These are phyloP conservation scores for Phlebiopsis flavidoalba DNA, from an alignment of 768 basidiomycete genomes.

Conservation along the genomic window DNA sequence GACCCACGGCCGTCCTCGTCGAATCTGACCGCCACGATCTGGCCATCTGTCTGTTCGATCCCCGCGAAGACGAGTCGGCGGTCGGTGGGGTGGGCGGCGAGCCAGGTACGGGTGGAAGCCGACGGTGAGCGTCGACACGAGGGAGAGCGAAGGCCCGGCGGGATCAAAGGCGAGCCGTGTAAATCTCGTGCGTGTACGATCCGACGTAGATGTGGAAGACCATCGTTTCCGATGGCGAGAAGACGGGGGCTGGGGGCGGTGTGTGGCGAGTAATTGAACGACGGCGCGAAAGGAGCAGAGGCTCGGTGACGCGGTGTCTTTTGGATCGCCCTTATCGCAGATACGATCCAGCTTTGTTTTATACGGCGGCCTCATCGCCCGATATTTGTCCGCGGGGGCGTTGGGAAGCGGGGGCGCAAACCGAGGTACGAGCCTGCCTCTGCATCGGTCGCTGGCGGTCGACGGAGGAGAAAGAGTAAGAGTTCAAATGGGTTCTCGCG, in stretches of 20 bases:
- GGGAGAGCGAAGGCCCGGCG: conserved; percentile 35
- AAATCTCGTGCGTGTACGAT: conserved; percentile 61
- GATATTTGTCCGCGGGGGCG: conserved; percentile 10
- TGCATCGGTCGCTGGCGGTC: not conserved
- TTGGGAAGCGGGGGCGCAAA: not conserved
- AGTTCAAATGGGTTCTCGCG: conserved; percentile 11
- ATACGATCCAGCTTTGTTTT: conserved; percentile 8
- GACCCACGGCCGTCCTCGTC: conserved; percentile 46
- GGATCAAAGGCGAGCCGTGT: conserved; percentile 63
- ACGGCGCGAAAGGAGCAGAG: not conserved
- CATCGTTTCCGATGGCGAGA: conserved; percentile 13
- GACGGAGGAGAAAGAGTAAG: conserved; percentile 1
- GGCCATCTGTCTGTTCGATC: conserved; percentile 65
- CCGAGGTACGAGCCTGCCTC: conserved; percentile 4
- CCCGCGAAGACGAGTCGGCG: conserved; percentile 56
- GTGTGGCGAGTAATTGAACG: not conserved
- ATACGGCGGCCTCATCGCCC: conserved; percentile 4
- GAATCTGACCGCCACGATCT: conserved; percentile 54
- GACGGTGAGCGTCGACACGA: conserved; percentile 40
- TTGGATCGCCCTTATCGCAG: conserved; percentile 10
- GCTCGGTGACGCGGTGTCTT: not conserved
- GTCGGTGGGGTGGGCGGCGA: conserved; percentile 50
- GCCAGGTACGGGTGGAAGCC: conserved; percentile 78
- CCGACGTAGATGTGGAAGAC: conserved; percentile 47
- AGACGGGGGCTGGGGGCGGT: not conserved